Evolutionary conservation across 805 yeast species (phyloP), one percentile per base, ranked within the genome.

Genomic region (Wickerhamomyces rabaulensis): DNA sequence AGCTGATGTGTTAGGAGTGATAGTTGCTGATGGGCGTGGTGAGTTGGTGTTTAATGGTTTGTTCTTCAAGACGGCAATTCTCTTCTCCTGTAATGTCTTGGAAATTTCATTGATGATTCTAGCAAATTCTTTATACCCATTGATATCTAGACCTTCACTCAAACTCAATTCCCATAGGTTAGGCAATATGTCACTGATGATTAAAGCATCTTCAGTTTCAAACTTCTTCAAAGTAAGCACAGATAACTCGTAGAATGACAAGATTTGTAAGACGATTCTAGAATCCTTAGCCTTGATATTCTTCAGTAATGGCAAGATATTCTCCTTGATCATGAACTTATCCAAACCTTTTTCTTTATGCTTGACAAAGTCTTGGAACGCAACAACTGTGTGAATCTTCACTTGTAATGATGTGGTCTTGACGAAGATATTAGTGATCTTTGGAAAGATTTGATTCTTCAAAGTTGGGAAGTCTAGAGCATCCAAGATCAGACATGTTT

Each of bases 381-480:
- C 73, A 17, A 73, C 67, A 20, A 89, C 71, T 2, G 94, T 78
- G 15, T 79, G 73, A 16, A 84, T 69, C 58, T 94, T 92, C 23
- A 94, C 85, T 6, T 86, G 80, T 29, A 91, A 70, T 25, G 94
- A 80, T 0, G 91, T 87, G 1, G 99, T 94, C 40, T 88, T 84
- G 35, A 89, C 78, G 65, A 92, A 94, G 8, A 88, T 75, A 40
- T 74, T 75, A 40, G 88, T 77, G 16, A 89, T 70, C 40, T 80
- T 67, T 2, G 96, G 95, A 61, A 87, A 79, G n/a, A 90, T 68
- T 27, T 79, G 78, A 54, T 80, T 83, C 54, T 92, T 89, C 47
- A 90, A 73, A 17, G 82, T 76, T 10, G 89, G 74, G 55, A 84
- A 83, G 46, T 84, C 91, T 41, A 83, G 67, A 40, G 75, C 69